Conservation (phyloP, 495 filamentous ascomycete genomes). For the Staphylotrichum tortipilum region DNA sequence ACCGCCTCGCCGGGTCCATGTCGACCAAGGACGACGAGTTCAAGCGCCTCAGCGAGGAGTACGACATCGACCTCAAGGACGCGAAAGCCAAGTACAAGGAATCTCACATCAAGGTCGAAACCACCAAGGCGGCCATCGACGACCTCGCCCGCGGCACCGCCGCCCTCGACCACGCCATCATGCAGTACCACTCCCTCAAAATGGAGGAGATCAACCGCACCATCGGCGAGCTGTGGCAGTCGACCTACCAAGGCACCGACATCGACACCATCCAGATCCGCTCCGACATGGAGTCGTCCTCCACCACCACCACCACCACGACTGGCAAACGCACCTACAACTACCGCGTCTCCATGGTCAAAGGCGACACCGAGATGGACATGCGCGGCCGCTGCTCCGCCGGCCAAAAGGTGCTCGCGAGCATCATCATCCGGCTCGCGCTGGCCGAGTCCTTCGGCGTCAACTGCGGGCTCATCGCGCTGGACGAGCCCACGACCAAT, state of each 20-base stretch:
- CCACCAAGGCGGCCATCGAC: constrained; percentile 84
- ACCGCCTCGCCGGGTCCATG: constrained; percentile 59
- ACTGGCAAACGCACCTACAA: constrained; percentile 83
- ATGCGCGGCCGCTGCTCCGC: constrained; percentile 97
- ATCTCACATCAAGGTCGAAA: constrained; percentile 81
- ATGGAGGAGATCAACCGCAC: constrained; percentile 99
- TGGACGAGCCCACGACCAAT: constrained; percentile 97
- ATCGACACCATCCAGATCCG: constrained; percentile 94
- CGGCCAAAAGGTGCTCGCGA: constrained; percentile 90
- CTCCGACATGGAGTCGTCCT: constrained; percentile 64
- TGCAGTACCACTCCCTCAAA: constrained; percentile 89
- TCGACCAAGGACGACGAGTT: constrained; percentile 76
- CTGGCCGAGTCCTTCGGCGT: constrained; percentile 94
- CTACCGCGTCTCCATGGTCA: constrained; percentile 97
- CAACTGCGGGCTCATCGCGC: constrained; percentile 92
- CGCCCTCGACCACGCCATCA: constrained; percentile 89
- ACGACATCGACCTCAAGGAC: constrained; percentile 76
- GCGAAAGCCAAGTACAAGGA: constrained; percentile 78
- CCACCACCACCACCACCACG: constrained; percentile 18
- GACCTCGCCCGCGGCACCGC: constrained; percentile 72
- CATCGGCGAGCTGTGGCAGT: constrained; percentile 89
- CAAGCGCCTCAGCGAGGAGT: constrained; percentile 59
- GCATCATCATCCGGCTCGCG: constrained; percentile 95
- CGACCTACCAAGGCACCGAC: constrained; percentile 94
- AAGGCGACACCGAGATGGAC: constrained; percentile 95